Conservation (phyloP, 164 flowering plant genomes). For the Chimonanthus salicifolius region DNA sequence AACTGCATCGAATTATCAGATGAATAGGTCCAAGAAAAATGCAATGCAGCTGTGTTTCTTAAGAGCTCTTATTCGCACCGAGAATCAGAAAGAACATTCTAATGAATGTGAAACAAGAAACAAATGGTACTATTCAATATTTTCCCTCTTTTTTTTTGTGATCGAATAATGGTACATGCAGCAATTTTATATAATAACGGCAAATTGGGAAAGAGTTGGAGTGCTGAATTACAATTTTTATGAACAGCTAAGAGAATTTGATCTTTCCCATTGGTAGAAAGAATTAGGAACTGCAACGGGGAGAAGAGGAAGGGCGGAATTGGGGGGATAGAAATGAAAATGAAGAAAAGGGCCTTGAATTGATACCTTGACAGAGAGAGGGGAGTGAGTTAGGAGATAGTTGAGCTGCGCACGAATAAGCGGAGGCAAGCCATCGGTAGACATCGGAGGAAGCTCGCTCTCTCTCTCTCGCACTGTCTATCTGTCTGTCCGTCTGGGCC, state of each 20-base stretch:
- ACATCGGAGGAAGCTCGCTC: neutral
- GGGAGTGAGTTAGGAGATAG: constrained; percentile 56
- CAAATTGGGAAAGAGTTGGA: neutral
- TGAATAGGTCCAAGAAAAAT: neutral
- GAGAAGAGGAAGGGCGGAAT: too few relatives aligned
- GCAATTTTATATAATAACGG: neutral
- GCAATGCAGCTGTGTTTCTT: neutral
- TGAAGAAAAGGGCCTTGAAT: neutral
- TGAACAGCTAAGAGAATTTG: neutral
- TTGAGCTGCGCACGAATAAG: constrained; percentile 68
- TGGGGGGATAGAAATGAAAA: neutral
- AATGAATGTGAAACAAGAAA: neutral
- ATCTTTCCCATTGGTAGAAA: neutral
- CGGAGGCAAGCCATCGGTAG: constrained; percentile 41
- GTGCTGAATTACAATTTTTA: neutral
- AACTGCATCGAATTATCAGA: neutral
- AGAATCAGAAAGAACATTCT: neutral
- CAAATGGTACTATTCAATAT: neutral
- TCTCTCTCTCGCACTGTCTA: neutral
- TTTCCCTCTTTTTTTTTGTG: too few relatives aligned
- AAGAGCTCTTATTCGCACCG: neutral
- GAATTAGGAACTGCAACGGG: too few relatives aligned
- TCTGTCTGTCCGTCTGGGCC: too few relatives aligned
- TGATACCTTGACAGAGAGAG: constrained; percentile 66
- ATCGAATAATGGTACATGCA: neutral